These are phyloP conservation scores for Porosira glacialis DNA, from an alignment of 352 stramenopile genomes.

Conservation along the genomic window DNA sequence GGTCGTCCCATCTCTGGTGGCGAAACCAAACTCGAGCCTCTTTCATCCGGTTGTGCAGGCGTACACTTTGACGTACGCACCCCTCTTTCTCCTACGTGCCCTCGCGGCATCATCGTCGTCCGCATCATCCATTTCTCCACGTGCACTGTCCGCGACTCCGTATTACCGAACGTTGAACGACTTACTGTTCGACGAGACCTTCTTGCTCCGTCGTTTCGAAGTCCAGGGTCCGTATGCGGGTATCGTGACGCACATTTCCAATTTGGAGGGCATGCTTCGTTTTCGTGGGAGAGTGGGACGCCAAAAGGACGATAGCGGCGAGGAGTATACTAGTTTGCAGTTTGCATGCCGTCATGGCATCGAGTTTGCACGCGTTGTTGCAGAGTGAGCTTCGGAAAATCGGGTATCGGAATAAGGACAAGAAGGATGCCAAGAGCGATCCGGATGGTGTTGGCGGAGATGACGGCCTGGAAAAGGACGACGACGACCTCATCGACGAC, in stretches of 20 bases:
- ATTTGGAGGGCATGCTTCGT: constrained; percentile 36
- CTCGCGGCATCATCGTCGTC: constrained; percentile 12
- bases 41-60: constrained; percentile 33
- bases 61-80: constrained; percentile 37
- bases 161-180: constrained; percentile 29
- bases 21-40: background rate
- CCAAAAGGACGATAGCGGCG: constrained; percentile 21
- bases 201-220: constrained; percentile 43
- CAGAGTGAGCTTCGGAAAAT: constrained; percentile 32
- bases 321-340: constrained; percentile 10
- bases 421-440: too few relatives aligned
- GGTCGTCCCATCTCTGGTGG: background rate
- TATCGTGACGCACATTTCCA: constrained; percentile 49
- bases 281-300: constrained; percentile 31
- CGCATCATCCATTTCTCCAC: background rate
- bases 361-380: constrained; percentile 34
- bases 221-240: constrained; percentile 55
- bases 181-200: constrained; percentile 38
- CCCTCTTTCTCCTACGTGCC: constrained; percentile 40
- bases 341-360: constrained; percentile 24
- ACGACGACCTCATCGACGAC: constrained; percentile 6
- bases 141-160: background rate
- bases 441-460: background rate
- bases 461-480: background rate
- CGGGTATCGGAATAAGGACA: constrained; percentile 30